Percentiles rank a stretch among this genome's conserved stretches.
Evolutionary conservation across 2,329 filamentous ascomycete species (phyloP).

Genomic region (Davidsoniella virescens): DNA sequence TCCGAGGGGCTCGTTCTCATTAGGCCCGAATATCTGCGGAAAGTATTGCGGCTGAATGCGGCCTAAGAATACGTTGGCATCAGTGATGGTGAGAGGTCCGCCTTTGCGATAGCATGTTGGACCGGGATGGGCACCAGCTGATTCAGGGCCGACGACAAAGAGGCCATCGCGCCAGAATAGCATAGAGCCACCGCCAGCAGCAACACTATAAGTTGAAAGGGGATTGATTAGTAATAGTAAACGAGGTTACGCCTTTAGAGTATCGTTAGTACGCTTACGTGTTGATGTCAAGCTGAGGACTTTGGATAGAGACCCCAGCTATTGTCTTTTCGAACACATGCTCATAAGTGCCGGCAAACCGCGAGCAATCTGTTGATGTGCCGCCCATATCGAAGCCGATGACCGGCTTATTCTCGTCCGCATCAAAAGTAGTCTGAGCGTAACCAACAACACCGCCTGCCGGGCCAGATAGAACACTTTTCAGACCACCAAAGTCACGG

Average conservation of each 20-base stretch:
- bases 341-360: constrained; percentile 77
- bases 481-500: constrained; percentile 66
- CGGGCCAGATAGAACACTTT: constrained; percentile 74
- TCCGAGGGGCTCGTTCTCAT: constrained; percentile 70
- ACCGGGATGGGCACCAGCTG: constrained; percentile 74
- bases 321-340: constrained; percentile 92
- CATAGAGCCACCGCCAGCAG: constrained; percentile 70
- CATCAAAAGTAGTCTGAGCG: constrained; percentile 78
- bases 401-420: constrained; percentile 63
- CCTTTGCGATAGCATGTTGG: constrained; percentile 85
- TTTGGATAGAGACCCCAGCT: constrained; percentile 85
- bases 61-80: constrained; percentile 76
- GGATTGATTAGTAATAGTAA: neutral
- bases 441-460: constrained; percentile 92
- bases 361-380: constrained; percentile 78
- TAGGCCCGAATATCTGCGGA: constrained; percentile 84
- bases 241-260: neutral
- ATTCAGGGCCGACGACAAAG: constrained; percentile 82
- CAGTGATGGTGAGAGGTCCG: constrained; percentile 80
- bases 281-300: constrained; percentile 85
- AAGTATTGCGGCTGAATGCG: constrained; percentile 81
- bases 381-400: constrained; percentile 81
- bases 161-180: constrained; percentile 81
- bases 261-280: constrained; percentile 28
- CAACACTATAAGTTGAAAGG: constrained; percentile 34